Conservation (phyloP, 1,284 basidiomycete species). For the Lignosus rhinocerotis region DNA sequence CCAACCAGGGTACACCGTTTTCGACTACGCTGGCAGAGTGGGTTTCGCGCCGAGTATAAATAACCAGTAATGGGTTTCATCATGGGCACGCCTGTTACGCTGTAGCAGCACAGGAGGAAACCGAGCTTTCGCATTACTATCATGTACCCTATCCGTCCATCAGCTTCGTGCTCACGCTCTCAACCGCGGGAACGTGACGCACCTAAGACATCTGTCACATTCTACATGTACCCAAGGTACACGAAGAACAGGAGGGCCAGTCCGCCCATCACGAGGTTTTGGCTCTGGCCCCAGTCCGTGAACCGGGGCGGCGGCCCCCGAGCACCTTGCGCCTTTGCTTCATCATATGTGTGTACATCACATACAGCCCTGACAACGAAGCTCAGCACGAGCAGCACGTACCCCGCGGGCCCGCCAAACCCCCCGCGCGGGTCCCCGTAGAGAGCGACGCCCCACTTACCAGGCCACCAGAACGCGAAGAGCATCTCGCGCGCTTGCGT, state of each 20-base stretch:
- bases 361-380: constrained; percentile 64
- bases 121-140: background rate
- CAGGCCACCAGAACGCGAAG: constrained; percentile 90
- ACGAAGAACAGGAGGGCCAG: background rate
- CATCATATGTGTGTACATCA: constrained; percentile 92
- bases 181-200: background rate
- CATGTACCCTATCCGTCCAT: background rate
- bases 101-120: background rate
- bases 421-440: background rate
- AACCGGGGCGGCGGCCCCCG: constrained; percentile 38
- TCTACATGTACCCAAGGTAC: background rate
- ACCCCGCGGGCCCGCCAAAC: background rate
- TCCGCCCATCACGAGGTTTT: constrained; percentile 17
- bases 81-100: background rate
- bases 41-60: constrained; percentile 64
- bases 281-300: constrained; percentile 31
- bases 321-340: constrained; percentile 79
- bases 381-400: constrained; percentile 7
- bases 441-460: constrained; percentile 45
- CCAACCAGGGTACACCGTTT: constrained; percentile 55
- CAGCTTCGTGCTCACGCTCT: background rate
- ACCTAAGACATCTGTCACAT: background rate
- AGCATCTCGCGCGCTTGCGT: constrained; percentile 61
- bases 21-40: constrained; percentile 59
- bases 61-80: constrained; percentile 30